A percentile compares a stretch with the other conserved stretches of the same genome.
Evolutionary conservation across 345 rosid genomes (phyloP).

Genomic region (Chamaenerion angustifolium): DNA sequence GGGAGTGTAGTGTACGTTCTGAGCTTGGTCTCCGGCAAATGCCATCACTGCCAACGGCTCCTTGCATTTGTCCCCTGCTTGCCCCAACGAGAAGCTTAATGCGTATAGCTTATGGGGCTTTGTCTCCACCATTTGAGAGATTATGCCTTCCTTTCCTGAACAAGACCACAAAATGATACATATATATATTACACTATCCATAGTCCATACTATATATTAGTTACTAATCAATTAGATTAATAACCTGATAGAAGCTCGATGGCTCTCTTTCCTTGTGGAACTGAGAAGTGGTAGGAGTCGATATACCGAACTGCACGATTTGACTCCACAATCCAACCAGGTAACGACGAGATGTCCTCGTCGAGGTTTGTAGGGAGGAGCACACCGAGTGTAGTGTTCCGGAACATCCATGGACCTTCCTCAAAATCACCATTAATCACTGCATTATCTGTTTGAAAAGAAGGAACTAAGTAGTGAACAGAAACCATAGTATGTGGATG

Average conservation of each 20-base stretch:
- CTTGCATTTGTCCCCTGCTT: conserved; percentile 83
- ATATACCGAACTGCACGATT: conserved; percentile 82
- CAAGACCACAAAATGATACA: too few species aligned
- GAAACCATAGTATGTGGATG: neutral
- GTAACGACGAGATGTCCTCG: conserved; percentile 68
- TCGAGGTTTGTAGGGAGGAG: conserved; percentile 85
- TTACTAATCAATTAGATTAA: too few species aligned
- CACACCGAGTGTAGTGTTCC: conserved; percentile 76
- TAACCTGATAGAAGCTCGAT: conserved; percentile 66
- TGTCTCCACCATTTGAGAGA: conserved; percentile 89
- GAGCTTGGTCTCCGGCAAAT: conserved; percentile 86
- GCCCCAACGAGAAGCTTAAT: conserved; percentile 62
- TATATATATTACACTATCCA: too few species aligned
- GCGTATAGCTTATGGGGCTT: conserved; percentile 35
- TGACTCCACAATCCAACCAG: conserved; percentile 92
- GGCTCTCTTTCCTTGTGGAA: conserved; percentile 81
- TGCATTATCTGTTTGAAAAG: conserved; percentile 43
- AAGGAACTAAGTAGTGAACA: neutral
- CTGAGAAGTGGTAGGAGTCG: conserved; percentile 69
- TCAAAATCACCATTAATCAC: conserved; percentile 80
- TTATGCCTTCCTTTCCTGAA: conserved; percentile 98
- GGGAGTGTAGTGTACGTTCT: conserved; percentile 63
- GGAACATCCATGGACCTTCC: conserved; percentile 92
- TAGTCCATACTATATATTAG: too few species aligned
- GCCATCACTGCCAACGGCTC: conserved; percentile 84